Evolutionary conservation across 805 yeast species (phyloP).

Genomic region (Lipomyces chichibuensis): DNA sequence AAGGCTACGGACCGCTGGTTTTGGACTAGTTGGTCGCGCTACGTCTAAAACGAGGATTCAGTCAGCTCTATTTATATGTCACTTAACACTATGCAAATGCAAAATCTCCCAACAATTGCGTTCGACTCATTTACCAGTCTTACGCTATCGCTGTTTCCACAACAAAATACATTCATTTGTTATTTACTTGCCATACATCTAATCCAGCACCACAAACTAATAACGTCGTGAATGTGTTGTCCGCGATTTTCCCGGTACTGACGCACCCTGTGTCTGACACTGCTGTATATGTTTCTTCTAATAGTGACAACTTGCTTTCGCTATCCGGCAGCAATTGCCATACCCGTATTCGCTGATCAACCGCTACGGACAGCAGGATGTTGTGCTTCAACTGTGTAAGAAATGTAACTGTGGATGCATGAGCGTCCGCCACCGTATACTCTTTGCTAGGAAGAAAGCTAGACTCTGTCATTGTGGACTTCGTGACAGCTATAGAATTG

Average conservation of each 20-base stretch:
- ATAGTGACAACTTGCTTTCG: constrained; percentile 39
- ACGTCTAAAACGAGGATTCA: too few species aligned
- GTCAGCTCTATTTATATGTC: too few species aligned
- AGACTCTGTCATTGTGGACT: constrained; percentile 45
- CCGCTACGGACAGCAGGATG: constrained; percentile 62
- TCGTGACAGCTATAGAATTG: constrained; percentile 61
- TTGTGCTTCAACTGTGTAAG: constrained; percentile 47
- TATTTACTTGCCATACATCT: constrained; percentile 43
- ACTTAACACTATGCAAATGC: too few species aligned
- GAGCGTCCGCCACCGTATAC: constrained; percentile 56
- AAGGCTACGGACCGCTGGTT: too few species aligned
- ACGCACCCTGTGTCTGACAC: constrained; percentile 89
- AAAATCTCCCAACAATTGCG: too few species aligned
- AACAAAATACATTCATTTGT: too few species aligned
- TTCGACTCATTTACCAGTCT: too few species aligned
- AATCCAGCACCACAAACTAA: constrained; percentile 83
- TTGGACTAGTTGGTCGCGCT: too few species aligned
- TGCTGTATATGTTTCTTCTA: constrained; percentile 64
- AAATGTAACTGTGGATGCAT: constrained; percentile 84
- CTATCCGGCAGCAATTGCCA: constrained; percentile 56
- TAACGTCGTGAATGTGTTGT: constrained; percentile 43
- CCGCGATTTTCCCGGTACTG: constrained; percentile 45
- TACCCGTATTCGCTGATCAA: constrained; percentile 73
- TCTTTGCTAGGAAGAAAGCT: constrained; percentile 4
- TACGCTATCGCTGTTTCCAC: too few species aligned